These are phyloP conservation scores for Coniella lustricola DNA, from an alignment of 2,329 filamentous ascomycete species.

Conservation along the genomic window DNA sequence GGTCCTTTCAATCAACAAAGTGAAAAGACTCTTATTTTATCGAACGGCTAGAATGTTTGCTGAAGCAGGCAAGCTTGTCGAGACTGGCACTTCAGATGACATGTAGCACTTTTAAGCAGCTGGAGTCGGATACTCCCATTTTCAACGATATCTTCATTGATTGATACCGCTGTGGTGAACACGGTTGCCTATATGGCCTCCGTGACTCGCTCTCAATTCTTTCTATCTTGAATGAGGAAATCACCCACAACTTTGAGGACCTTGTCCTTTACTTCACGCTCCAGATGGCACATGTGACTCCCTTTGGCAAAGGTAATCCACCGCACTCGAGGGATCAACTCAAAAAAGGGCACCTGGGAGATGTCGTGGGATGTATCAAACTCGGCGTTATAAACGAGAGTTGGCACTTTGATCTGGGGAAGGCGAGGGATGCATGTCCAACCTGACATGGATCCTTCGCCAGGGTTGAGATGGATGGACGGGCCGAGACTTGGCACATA, in stretches of 20 bases:
- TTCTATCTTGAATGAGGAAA: not conserved
- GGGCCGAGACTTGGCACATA: conserved; percentile 15
- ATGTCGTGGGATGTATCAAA: conserved; percentile 23
- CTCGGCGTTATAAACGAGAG: conserved; percentile 22
- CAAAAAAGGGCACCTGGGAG: not conserved
- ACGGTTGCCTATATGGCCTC: too few relatives aligned
- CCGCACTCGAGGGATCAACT: not conserved
- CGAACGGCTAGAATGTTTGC: too few relatives aligned
- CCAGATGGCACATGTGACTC: conserved; percentile 2
- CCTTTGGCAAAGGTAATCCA: not conserved
- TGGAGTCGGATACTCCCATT: too few relatives aligned
- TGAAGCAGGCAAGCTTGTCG: too few relatives aligned
- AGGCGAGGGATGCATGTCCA: conserved; percentile 19
- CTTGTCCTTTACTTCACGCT: not conserved
- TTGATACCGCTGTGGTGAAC: too few relatives aligned
- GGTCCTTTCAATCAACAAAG: too few relatives aligned
- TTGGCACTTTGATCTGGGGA: conserved; percentile 18
- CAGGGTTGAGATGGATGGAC: conserved; percentile 12
- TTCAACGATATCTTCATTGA: too few relatives aligned
- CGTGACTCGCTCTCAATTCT: not conserved
- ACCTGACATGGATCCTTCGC: conserved; percentile 11
- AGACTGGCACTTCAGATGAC: too few relatives aligned
- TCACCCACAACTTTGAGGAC: not conserved
- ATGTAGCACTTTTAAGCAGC: too few relatives aligned
- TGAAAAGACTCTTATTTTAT: too few relatives aligned